Evolutionary conservation across 2,329 filamentous ascomycete genomes (phyloP), one percentile per base, ranked within the genome.

Genomic region (Nigrospora oryzae): DNA sequence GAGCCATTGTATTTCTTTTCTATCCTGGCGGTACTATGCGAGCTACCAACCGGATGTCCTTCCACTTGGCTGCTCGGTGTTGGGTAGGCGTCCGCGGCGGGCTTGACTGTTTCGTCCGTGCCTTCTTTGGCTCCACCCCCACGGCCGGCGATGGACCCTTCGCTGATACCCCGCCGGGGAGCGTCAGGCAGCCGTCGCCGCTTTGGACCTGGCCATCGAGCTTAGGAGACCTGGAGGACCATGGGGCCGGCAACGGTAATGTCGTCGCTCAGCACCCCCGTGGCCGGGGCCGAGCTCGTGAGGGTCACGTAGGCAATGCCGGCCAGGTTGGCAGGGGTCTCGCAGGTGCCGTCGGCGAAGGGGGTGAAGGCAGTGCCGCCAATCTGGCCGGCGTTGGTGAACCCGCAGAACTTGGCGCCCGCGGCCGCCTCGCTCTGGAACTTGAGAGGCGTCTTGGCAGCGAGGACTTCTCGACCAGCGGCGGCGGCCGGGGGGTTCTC

Each of bases 291-390:
- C 30, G 60, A 58, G 55, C 60, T 84, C 45, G 82, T 77, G 53
- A 88, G 70, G 55, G 80, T 79, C 56, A 87, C 72, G 64, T 85
- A 88, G 41, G 78, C 76, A 51, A 85, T 69, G 39, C 84, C 84
- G 10, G 71, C 68, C 37, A 86, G 63, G 56, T 73, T 73, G 55
- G 77, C 71, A 13, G 84, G 83, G 23, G 86, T 73, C 38, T 67
- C 63, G 61, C 84, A 88, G 49, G 67, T 73, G 36, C 69, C 70
- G 36, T 69, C 64, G 36, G 69, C 66, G 58, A 86, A 79, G 23
- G 69, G 51, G 0, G 72, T 69, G 62, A 86, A 88, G 45, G 69
- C 68, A 35, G 77, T 79, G 53, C 79, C 79, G 44, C 77, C 77
- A 36, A 75, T 68, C 14, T 65, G 58, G 39, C 71, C 70, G 52